Conservation (phyloP, 140 eudicot species). For the Ambrosia hybrid region DNA sequence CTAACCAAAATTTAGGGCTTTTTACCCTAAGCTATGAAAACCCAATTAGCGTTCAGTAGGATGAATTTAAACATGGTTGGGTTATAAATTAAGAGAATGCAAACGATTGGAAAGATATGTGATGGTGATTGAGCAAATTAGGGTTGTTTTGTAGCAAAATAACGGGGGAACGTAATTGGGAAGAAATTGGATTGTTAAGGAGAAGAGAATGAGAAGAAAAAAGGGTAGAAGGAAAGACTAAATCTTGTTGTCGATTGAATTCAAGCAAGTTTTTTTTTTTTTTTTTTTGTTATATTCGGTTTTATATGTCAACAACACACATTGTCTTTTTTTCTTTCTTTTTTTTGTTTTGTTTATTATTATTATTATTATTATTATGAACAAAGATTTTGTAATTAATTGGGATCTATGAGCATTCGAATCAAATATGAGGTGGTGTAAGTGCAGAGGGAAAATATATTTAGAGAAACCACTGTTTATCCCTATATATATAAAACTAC, state of each 20-base stretch:
- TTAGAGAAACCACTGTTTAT: too few relatives aligned
- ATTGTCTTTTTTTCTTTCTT: neutral
- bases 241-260: slow-evolving; percentile 34
- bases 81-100: slow-evolving; percentile 26
- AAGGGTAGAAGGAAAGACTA: slow-evolving; percentile 27
- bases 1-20: slow-evolving; percentile 17
- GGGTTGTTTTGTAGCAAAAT: slow-evolving; percentile 18
- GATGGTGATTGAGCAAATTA: slow-evolving; percentile 20
- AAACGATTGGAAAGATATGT: slow-evolving; percentile 24
- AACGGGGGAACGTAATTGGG: slow-evolving; percentile 28
- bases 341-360: too few relatives aligned
- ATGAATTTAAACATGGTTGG: slow-evolving; percentile 20
- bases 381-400: too few relatives aligned
- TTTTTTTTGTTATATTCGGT: neutral
- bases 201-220: slow-evolving; percentile 25
- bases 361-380: too few relatives aligned
- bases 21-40: slow-evolving; percentile 24
- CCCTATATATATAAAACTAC: too few relatives aligned
- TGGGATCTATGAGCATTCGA: too few relatives aligned
- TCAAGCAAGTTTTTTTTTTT: slow-evolving; percentile 2
- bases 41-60: slow-evolving; percentile 12
- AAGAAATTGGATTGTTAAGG: slow-evolving; percentile 28
- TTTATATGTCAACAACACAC: slow-evolving; percentile 23
- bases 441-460: too few relatives aligned
- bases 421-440: too few relatives aligned